These are phyloP conservation scores for Teratosphaeria zuluensis DNA, from an alignment of 2,329 filamentous ascomycete species.

Conservation along the genomic window DNA sequence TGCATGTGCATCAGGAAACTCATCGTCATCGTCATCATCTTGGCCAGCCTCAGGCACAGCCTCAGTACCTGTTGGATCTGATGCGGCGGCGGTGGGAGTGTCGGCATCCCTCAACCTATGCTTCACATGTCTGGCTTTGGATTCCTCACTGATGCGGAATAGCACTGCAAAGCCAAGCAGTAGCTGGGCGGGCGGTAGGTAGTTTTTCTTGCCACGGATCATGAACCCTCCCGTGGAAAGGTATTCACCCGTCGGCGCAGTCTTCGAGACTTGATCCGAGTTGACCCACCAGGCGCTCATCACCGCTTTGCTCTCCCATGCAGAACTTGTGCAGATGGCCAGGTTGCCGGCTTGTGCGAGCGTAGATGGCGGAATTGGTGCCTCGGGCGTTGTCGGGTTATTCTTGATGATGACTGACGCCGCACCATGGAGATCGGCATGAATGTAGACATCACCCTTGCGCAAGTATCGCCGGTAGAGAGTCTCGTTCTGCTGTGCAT, in stretches of 20 bases:
- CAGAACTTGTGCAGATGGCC: conserved; percentile 73
- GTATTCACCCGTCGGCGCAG: conserved; percentile 67
- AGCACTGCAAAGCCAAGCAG: conserved; percentile 79
- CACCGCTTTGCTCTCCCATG: conserved; percentile 92
- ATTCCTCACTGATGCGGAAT: conserved; percentile 83
- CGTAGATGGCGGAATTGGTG: conserved; percentile 83
- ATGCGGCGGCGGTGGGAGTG: background rate
- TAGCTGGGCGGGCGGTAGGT: conserved; percentile 75
- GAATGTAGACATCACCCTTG: conserved; percentile 84
- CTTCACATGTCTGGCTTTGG: conserved; percentile 69
- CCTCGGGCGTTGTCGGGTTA: conserved; percentile 63
- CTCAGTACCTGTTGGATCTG: conserved; percentile 17
- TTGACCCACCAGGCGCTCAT: conserved; percentile 97
- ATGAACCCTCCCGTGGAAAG: conserved; percentile 69
- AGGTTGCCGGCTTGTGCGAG: conserved; percentile 81
- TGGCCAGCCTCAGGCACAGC: conserved; percentile 20
- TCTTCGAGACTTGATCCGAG: conserved; percentile 83
- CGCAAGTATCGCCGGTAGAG: conserved; percentile 79
- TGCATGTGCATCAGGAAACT: conserved; percentile 12
- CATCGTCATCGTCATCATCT: conserved; percentile 21
- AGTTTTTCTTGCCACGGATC: conserved; percentile 81
- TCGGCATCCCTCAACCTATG: conserved; percentile 49
- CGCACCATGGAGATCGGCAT: conserved; percentile 79
- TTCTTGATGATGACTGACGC: conserved; percentile 87
- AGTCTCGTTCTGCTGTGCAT: conserved; percentile 81